Conservation (phyloP, 116 monocot species). For the Cymodocea nodosa region DNA sequence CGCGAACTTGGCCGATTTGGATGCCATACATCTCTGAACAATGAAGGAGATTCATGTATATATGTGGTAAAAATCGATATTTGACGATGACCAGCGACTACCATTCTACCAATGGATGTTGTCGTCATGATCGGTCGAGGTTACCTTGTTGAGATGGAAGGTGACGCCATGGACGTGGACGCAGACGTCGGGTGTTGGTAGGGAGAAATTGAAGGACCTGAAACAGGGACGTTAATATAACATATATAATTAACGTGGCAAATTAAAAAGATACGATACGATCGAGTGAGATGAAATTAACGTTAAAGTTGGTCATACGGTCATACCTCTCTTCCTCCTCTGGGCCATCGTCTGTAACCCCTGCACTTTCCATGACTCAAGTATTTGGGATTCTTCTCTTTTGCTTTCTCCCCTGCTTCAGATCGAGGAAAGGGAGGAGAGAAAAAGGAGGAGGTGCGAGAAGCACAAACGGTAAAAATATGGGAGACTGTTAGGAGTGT, state of each 20-base stretch:
- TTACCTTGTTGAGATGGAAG: slow-evolving; percentile 25
- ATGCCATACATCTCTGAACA: slow-evolving; percentile 19
- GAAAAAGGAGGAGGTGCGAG: background rate
- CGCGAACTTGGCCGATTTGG: slow-evolving; percentile 24
- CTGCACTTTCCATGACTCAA: background rate
- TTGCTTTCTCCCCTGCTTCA: background rate
- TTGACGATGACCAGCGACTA: no score
- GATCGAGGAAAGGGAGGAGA: background rate
- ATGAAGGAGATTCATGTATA: background rate
- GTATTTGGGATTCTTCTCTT: no score
- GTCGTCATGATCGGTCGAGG: background rate
- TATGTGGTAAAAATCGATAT: no score
- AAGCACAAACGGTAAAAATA: background rate
- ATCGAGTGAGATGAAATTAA: no score
- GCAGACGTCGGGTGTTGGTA: slow-evolving; percentile 3
- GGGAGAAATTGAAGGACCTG: background rate
- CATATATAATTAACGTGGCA: no score
- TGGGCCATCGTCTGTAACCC: background rate
- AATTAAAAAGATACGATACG: no score
- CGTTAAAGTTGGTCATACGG: no score
- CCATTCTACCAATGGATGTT: no score
- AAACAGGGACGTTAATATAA: no score
- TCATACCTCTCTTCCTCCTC: background rate
- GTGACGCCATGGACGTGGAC: slow-evolving; percentile 15
- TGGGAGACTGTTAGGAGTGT: background rate